Percentiles rank a stretch among this genome's conserved stretches.
phyloP scores from a whole-genome alignment of 2,329 filamentous ascomycete genomes.

The Chrysoporthe puriensis region DNA sequence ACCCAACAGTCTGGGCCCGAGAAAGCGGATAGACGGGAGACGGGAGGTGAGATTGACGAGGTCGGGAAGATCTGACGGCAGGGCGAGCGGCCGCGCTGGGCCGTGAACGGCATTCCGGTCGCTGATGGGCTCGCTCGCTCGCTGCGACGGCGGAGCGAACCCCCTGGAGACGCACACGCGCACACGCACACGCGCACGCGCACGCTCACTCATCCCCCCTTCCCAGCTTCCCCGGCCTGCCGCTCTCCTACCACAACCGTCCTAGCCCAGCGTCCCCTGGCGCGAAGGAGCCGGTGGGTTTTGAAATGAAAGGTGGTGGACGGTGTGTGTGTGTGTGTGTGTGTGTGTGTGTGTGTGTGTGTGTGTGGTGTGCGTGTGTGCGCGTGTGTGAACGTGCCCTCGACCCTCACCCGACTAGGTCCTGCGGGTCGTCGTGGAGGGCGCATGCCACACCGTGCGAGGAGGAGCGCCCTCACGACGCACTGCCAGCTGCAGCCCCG shows the following conservation, averaged over 20 bases:
- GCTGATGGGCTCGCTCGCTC: neutral
- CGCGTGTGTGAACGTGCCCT: neutral
- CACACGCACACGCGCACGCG: too few relatives aligned
- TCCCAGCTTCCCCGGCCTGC: neutral
- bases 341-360: too few relatives aligned
- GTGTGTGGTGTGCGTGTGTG: too few relatives aligned
- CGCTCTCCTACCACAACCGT: conserved; percentile 1
- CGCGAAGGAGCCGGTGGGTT: conserved; percentile 8
- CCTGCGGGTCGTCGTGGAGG: neutral
- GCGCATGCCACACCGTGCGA: conserved; percentile 14
- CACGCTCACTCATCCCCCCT: neutral
- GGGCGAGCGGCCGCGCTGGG: neutral
- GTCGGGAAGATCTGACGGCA: conserved; percentile 19
- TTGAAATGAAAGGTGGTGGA: neutral
- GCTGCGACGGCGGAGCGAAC: too few relatives aligned
- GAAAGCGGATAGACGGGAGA: conserved; percentile 14
- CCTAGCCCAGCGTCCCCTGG: neutral
- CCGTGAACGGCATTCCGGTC: conserved; percentile 4
- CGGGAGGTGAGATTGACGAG: conserved; percentile 22
- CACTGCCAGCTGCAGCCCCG: neutral
- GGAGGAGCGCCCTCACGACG: neutral
- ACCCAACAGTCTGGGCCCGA: conserved; percentile 17
- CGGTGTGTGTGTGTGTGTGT: too few relatives aligned
- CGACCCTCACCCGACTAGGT: neutral
- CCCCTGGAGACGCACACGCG: neutral